Conservation (phyloP, 768 basidiomycete genomes). For the Galerina sulciceps region DNA sequence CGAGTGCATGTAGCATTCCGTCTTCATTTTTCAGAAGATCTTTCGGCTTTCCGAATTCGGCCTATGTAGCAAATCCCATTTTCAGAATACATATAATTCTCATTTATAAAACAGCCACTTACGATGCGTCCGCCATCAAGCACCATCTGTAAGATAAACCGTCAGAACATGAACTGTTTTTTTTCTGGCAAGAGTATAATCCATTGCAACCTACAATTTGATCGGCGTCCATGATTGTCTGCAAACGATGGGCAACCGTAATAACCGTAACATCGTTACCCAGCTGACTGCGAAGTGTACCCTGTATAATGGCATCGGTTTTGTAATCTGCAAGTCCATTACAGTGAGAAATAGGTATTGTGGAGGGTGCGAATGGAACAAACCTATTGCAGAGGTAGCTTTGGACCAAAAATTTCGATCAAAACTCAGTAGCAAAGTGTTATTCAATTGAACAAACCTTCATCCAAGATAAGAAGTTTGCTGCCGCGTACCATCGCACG, state of each 20-base stretch:
- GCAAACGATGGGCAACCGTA: conserved; percentile 72
- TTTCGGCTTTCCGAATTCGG: conserved; percentile 18
- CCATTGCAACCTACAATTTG: conserved; percentile 40
- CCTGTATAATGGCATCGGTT: conserved; percentile 75
- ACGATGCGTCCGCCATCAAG: conserved; percentile 57
- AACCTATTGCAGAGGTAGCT: conserved; percentile 54
- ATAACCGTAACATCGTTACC: conserved; percentile 61
- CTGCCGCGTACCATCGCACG: not conserved
- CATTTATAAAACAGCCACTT: conserved; percentile 16
- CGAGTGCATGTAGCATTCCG: conserved; percentile 17
- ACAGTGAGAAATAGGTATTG: not conserved
- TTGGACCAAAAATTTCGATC: not conserved
- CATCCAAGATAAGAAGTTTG: not conserved
- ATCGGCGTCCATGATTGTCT: conserved; percentile 72
- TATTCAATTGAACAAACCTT: not conserved
- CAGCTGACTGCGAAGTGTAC: conserved; percentile 71
- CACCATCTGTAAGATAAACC: conserved; percentile 42
- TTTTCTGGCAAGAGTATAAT: not conserved
- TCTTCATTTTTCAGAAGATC: conserved; percentile 12
- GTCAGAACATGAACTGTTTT: conserved; percentile 19
- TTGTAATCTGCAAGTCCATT: conserved; percentile 44
- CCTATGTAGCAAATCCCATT: not conserved
- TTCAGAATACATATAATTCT: not conserved
- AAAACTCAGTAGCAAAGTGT: not conserved
- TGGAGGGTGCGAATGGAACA: not conserved